A percentile compares a stretch with the other conserved stretches of the same genome.
Evolutionary conservation across 2,329 filamentous ascomycete species (phyloP).

Genomic region (Thelonectria rubi): DNA sequence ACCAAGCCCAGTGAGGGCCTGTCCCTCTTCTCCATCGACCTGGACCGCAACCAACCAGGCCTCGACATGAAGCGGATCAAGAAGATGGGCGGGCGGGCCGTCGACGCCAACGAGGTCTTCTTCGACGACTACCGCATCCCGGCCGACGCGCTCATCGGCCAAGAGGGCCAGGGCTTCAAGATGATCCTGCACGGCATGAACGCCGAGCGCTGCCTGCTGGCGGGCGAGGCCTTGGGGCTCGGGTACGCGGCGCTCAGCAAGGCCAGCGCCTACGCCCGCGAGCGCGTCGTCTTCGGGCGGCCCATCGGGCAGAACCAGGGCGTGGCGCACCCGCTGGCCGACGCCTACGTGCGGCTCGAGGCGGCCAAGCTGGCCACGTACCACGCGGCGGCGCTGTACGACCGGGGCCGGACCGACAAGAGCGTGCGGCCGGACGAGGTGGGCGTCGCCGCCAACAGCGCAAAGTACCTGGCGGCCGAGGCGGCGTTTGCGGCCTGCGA

Average conservation of each 20-base stretch:
- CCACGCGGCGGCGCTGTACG: slow-evolving; percentile 71
- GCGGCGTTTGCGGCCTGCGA: slow-evolving; percentile 71
- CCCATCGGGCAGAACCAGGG: slow-evolving; percentile 74
- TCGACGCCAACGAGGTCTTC: slow-evolving; percentile 89
- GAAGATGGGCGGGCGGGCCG: slow-evolving; percentile 85
- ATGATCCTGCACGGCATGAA: slow-evolving; percentile 85
- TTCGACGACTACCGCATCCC: slow-evolving; percentile 81
- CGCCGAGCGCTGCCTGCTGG: slow-evolving; percentile 77
- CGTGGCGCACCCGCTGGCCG: slow-evolving; percentile 71
- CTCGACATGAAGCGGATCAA: slow-evolving; percentile 76
- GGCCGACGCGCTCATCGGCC: slow-evolving; percentile 70
- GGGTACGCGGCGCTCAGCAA: slow-evolving; percentile 75
- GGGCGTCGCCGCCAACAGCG: slow-evolving; percentile 73
- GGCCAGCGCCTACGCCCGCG: slow-evolving; percentile 72
- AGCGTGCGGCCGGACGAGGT: slow-evolving; percentile 64
- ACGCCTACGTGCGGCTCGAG: slow-evolving; percentile 72
- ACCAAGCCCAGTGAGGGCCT: slow-evolving; percentile 78
- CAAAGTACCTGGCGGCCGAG: slow-evolving; percentile 75
- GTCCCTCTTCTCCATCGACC: slow-evolving; percentile 82
- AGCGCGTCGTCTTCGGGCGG: slow-evolving; percentile 71
- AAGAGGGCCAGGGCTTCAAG: slow-evolving; percentile 80
- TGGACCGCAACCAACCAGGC: slow-evolving; percentile 67
- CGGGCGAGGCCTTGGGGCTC: slow-evolving; percentile 81
- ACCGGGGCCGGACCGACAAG: slow-evolving; percentile 59
- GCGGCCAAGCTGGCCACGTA: slow-evolving; percentile 72